A percentile compares a stretch with the other conserved stretches of the same genome.
phyloP scores from a whole-genome alignment of 2,329 filamentous ascomycete species.

The Nemania serpens region DNA sequence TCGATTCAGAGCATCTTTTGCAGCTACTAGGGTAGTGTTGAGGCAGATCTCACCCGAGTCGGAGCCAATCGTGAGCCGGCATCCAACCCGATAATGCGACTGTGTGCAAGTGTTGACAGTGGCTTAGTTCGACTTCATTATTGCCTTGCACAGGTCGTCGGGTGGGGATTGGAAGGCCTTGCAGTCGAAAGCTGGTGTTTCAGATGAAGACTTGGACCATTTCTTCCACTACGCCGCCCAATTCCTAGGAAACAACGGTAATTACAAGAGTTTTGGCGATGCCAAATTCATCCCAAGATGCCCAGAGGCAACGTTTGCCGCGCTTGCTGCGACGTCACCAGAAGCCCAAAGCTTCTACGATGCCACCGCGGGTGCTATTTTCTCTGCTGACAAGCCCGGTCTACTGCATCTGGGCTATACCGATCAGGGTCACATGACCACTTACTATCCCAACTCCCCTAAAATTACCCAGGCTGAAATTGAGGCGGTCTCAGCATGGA shows the following conservation, averaged over 20 bases:
- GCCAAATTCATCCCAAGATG: slow-evolving; percentile 81
- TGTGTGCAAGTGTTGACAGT: slow-evolving; percentile 18
- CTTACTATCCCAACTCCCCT: slow-evolving; percentile 79
- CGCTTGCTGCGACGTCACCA: slow-evolving; percentile 64
- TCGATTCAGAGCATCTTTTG: slow-evolving; percentile 68
- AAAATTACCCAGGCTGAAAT: slow-evolving; percentile 78
- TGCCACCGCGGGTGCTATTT: slow-evolving; percentile 72
- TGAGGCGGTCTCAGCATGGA: slow-evolving; percentile 70
- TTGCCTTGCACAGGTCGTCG: slow-evolving; percentile 69
- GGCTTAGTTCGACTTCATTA: slow-evolving; percentile 72
- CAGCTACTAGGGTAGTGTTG: slow-evolving; percentile 77
- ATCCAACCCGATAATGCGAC: slow-evolving; percentile 4
- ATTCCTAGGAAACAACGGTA: slow-evolving; percentile 80
- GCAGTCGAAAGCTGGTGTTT: slow-evolving; percentile 66
- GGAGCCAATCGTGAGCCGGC: slow-evolving; percentile 61
- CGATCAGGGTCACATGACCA: slow-evolving; percentile 76
- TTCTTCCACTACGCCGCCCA: slow-evolving; percentile 80
- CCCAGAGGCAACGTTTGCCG: slow-evolving; percentile 64
- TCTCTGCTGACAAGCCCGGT: slow-evolving; percentile 65
- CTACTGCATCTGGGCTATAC: slow-evolving; percentile 78
- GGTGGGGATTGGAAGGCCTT: slow-evolving; percentile 74
- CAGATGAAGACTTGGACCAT: slow-evolving; percentile 64
- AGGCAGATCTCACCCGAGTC: slow-evolving; percentile 83
- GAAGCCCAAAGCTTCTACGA: slow-evolving; percentile 69
- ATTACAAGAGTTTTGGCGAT: slow-evolving; percentile 88